phyloP scores from a whole-genome alignment of 306 rosid genomes.

The Canavalia ensiformis region DNA sequence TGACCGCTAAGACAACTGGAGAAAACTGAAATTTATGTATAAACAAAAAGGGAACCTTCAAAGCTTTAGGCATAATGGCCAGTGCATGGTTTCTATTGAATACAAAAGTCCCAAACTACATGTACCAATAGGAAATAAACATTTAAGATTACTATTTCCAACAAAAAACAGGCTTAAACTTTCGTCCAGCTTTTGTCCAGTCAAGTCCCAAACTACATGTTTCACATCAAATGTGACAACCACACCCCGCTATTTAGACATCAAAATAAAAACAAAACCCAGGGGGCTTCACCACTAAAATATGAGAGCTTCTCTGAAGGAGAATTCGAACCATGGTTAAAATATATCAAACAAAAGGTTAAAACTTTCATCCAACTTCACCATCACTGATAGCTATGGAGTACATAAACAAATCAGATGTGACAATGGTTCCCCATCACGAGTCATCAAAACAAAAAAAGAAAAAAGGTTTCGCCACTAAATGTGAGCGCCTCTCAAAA shows the following conservation, averaged over 20 bases:
- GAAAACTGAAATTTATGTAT: not conserved
- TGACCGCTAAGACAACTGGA: not conserved
- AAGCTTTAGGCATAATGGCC: not conserved
- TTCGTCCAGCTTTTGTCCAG: not conserved
- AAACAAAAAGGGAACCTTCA: constrained; percentile 8
- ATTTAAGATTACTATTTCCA: too few relatives aligned
- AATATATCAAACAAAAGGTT: not conserved
- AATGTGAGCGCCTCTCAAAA: too few relatives aligned
- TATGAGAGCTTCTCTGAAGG: not conserved
- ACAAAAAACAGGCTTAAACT: not conserved
- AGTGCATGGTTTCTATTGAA: not conserved
- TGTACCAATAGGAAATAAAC: too few relatives aligned
- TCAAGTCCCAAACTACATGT: too few relatives aligned
- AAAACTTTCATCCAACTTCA: not conserved
- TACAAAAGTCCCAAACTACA: not conserved
- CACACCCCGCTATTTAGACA: too few relatives aligned
- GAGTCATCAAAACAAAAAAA: too few relatives aligned
- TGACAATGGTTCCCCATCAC: too few relatives aligned
- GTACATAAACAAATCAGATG: too few relatives aligned
- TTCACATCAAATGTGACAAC: too few relatives aligned
- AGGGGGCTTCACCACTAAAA: not conserved
- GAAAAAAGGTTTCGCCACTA: too few relatives aligned
- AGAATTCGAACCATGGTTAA: not conserved
- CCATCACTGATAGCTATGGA: not conserved
- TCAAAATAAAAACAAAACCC: too few relatives aligned